These are phyloP conservation scores for Dryas drummondii DNA, from an alignment of 306 rosid genomes.

Conservation along the genomic window DNA sequence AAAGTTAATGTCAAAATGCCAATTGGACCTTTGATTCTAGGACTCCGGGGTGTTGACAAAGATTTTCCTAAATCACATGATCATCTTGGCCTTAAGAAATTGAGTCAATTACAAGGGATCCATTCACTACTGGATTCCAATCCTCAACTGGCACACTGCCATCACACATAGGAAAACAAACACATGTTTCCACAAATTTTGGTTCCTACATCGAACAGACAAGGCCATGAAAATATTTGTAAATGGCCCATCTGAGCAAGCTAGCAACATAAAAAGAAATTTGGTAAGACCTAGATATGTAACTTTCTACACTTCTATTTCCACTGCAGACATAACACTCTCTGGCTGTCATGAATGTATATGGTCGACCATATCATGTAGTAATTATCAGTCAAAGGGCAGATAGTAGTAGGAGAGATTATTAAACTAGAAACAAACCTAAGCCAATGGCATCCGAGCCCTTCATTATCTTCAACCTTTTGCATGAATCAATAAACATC, in stretches of 20 bases:
- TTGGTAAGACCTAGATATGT: conserved; percentile 2
- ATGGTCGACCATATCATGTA: background rate
- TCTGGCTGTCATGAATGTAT: background rate
- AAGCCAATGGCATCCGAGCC: conserved; percentile 98
- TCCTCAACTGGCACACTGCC: background rate
- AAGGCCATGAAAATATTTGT: too few relatives aligned
- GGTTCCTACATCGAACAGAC: background rate
- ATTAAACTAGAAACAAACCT: conserved; percentile 54
- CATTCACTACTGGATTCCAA: background rate
- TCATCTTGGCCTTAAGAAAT: background rate
- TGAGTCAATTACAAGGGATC: background rate
- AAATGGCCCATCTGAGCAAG: background rate
- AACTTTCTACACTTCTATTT: background rate
- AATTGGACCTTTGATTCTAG: background rate
- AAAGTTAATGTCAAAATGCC: background rate
- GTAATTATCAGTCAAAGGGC: background rate
- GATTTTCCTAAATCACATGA: background rate
- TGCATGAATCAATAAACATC: conserved; percentile 91
- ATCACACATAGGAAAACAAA: background rate
- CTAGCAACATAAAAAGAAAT: background rate
- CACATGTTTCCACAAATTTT: background rate
- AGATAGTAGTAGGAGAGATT: background rate
- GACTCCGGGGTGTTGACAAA: background rate
- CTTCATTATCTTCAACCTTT: conserved; percentile 92
- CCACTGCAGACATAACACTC: background rate